phyloP scores from a whole-genome alignment of 768 basidiomycete genomes.

The Exsudoporus frostii region DNA sequence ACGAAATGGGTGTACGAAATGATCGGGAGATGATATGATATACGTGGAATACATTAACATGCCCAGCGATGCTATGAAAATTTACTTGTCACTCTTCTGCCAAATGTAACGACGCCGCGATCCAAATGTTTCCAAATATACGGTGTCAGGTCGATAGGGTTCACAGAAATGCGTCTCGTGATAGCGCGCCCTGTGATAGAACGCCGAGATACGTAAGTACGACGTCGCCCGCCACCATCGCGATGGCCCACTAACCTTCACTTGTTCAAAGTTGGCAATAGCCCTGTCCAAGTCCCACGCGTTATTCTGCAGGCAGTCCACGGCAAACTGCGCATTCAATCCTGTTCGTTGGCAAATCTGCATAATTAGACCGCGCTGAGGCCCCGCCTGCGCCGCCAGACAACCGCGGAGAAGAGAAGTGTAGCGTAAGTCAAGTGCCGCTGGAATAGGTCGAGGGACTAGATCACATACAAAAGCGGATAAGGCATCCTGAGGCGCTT shows the following conservation, averaged over 20 bases:
- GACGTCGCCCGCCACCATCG: conserved; percentile 1
- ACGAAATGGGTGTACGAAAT: conserved; percentile 20
- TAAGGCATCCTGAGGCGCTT: conserved; percentile 48
- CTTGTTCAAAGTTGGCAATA: conserved; percentile 79
- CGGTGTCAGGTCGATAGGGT: not conserved
- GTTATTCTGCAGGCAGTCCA: conserved; percentile 84
- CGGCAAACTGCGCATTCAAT: conserved; percentile 73
- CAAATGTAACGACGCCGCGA: not conserved
- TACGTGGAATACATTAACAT: conserved; percentile 27
- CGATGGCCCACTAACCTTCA: conserved; percentile 57
- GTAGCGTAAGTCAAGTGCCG: conserved; percentile 10
- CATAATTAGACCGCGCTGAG: conserved; percentile 66
- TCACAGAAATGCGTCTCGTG: conserved; percentile 55
- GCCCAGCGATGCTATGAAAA: not conserved
- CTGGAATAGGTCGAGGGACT: conserved; percentile 7
- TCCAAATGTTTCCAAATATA: conserved; percentile 11
- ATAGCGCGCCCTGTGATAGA: conserved; percentile 41
- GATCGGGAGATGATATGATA: conserved; percentile 23
- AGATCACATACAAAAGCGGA: conserved; percentile 51
- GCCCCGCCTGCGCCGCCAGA: conserved; percentile 50
- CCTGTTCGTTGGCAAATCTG: conserved; percentile 71
- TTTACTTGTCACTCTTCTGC: not conserved
- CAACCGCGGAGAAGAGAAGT: conserved; percentile 11
- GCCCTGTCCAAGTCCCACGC: conserved; percentile 82
- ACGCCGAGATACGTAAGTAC: conserved; percentile 26